Evolutionary conservation across 768 basidiomycete species (phyloP).

Genomic region (Suillus placidus): DNA sequence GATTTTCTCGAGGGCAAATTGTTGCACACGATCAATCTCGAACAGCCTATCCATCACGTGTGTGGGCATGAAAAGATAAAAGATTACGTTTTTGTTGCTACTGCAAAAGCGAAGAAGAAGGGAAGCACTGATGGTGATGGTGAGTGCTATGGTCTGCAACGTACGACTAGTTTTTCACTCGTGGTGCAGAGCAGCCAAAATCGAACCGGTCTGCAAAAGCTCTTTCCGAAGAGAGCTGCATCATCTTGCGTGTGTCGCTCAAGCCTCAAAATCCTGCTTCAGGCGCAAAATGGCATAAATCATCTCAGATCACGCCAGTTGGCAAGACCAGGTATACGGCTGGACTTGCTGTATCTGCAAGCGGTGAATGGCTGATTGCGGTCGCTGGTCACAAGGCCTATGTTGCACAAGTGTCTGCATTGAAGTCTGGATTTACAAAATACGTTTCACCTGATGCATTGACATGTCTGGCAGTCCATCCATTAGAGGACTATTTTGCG

Average conservation of each 20-base stretch:
- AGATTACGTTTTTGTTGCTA: constrained; percentile 72
- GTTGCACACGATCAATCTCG: constrained; percentile 71
- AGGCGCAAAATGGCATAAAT: constrained; percentile 44
- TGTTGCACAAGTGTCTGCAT: constrained; percentile 59
- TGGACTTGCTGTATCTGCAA: constrained; percentile 72
- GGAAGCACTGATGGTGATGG: background rate
- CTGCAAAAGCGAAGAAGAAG: constrained; percentile 53
- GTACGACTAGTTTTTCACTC: background rate
- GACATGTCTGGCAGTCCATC: constrained; percentile 87
- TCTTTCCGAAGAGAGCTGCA: constrained; percentile 44
- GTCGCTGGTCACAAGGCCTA: constrained; percentile 79
- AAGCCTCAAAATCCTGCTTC: constrained; percentile 40
- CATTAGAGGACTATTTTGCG: constrained; percentile 90
- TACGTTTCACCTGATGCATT: constrained; percentile 79
- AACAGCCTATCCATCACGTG: constrained; percentile 69
- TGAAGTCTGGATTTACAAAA: constrained; percentile 74
- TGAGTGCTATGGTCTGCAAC: background rate
- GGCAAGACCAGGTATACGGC: constrained; percentile 69
- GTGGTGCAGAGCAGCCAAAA: background rate
- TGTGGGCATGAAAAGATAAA: constrained; percentile 71
- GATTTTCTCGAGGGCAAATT: constrained; percentile 87
- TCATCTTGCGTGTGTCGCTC: constrained; percentile 67
- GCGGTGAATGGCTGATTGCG: constrained; percentile 77
- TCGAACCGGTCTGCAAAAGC: background rate
- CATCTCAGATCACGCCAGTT: constrained; percentile 55